These are phyloP conservation scores for Thymus mandschuricus DNA, from an alignment of 257 asterid species.

Conservation along the genomic window DNA sequence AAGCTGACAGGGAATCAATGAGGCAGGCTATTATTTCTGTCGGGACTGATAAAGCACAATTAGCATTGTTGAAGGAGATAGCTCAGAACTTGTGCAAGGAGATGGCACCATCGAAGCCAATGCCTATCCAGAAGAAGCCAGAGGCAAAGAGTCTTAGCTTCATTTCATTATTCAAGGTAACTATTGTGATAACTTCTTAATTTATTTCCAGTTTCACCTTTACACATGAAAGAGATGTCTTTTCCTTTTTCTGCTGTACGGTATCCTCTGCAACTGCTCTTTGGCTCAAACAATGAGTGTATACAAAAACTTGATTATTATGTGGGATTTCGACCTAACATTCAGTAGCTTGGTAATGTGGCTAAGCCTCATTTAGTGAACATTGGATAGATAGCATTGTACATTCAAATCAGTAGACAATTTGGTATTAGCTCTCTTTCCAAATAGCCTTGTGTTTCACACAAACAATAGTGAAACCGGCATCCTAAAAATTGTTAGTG, in stretches of 20 bases:
- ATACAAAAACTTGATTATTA: conserved; percentile 3
- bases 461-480: conserved; percentile 10
- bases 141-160: conserved; percentile 47
- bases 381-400: not conserved
- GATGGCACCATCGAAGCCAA: conserved; percentile 59
- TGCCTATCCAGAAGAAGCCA: conserved; percentile 60
- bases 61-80: conserved; percentile 86
- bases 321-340: conserved; percentile 8
- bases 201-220: conserved; percentile 21
- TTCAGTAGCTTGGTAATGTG: no score
- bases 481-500: conserved; percentile 6
- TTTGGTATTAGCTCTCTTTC: not conserved
- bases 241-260: conserved; percentile 7
- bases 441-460: not conserved
- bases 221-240: conserved; percentile 9
- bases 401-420: not conserved
- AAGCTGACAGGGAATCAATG: conserved; percentile 98
- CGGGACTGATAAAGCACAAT: conserved; percentile 94
- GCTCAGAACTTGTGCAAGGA: conserved; percentile 92
- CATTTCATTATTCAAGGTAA: conserved; percentile 75
- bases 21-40: conserved; percentile 85
- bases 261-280: not conserved
- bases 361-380: not conserved
- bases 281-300: conserved; percentile 3
- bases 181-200: conserved; percentile 19